These are phyloP conservation scores for Pulveroboletus sp. DNA, from an alignment of 768 basidiomycete species.

Conservation along the genomic window DNA sequence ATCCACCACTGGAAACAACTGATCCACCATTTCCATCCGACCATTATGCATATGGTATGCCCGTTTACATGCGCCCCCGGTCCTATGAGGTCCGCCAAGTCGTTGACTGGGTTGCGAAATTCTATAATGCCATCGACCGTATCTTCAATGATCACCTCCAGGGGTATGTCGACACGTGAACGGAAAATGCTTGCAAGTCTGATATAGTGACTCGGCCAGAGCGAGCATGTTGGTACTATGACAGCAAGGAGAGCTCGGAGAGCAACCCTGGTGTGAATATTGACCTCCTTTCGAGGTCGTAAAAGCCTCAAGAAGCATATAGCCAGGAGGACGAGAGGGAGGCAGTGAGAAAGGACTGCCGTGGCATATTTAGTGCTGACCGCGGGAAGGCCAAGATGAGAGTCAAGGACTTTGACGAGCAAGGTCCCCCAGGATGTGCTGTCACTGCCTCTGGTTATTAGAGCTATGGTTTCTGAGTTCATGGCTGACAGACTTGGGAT, in stretches of 20 bases:
- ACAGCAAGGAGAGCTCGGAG: conserved; percentile 38
- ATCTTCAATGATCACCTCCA: conserved; percentile 34
- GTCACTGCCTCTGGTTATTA: conserved; percentile 1
- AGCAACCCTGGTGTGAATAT: conserved; percentile 14
- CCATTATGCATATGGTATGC: conserved; percentile 33
- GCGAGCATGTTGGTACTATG: conserved; percentile 40
- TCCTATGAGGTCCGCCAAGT: conserved; percentile 36
- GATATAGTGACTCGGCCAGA: conserved; percentile 40
- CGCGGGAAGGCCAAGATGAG: not conserved
- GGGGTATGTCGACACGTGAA: conserved; percentile 29
- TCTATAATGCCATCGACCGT: conserved; percentile 40
- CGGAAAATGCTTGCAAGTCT: conserved; percentile 23
- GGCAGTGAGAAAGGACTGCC: conserved; percentile 1
- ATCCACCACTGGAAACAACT: conserved; percentile 35
- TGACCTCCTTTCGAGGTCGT: conserved; percentile 7
- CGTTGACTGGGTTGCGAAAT: conserved; percentile 35
- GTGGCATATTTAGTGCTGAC: not conserved
- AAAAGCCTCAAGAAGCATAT: conserved; percentile 7
- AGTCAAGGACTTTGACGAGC: not conserved
- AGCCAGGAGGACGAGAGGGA: conserved; percentile 8
- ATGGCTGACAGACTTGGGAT: no score
- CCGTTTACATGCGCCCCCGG: conserved; percentile 33
- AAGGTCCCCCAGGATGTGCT: conserved; percentile 4
- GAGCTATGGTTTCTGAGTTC: not conserved
- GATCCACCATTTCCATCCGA: conserved; percentile 32